A percentile compares a stretch with the other conserved stretches of the same genome.
Evolutionary conservation across 768 basidiomycete species (phyloP).

Genomic region (Tylopilus balloui): DNA sequence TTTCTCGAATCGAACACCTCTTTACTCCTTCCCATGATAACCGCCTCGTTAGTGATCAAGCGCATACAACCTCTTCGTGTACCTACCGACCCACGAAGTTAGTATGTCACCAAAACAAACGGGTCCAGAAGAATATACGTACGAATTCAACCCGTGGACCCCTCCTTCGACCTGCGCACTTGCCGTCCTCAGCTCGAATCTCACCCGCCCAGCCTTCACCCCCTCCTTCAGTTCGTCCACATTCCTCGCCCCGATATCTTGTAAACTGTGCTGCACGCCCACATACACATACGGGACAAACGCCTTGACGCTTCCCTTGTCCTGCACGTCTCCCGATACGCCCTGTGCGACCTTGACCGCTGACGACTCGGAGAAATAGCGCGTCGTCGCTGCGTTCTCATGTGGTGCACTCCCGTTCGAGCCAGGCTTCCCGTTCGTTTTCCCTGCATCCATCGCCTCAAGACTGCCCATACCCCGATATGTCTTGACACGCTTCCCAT

Average conservation of each 20-base stretch:
- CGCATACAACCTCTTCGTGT: slow-evolving; percentile 56
- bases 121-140: slow-evolving; percentile 36
- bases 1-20: too few species aligned
- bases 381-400: slow-evolving; percentile 93
- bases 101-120: slow-evolving; percentile 1
- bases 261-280: slow-evolving; percentile 89
- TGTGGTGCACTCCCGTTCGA: slow-evolving; percentile 42
- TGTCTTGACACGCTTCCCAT: slow-evolving; percentile 97
- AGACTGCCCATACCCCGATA: slow-evolving; percentile 98
- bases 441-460: slow-evolving; percentile 87
- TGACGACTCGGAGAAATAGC: slow-evolving; percentile 56
- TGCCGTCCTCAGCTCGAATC: slow-evolving; percentile 92
- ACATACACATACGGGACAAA: slow-evolving; percentile 84
- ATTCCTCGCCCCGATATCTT: slow-evolving; percentile 82
- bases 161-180: slow-evolving; percentile 95
- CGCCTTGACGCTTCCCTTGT: slow-evolving; percentile 91
- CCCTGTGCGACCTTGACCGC: slow-evolving; percentile 95
- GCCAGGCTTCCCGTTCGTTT: slow-evolving; percentile 30
- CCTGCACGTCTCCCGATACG: slow-evolving; percentile 94
- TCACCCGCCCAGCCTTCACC: slow-evolving; percentile 60
- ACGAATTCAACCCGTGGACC: slow-evolving; percentile 94
- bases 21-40: too few species aligned
- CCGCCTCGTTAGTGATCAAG: slow-evolving; percentile 21
- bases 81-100: slow-evolving; percentile 31
- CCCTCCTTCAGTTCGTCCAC: slow-evolving; percentile 63